A percentile compares a stretch with the other conserved stretches of the same genome.
phyloP scores from a whole-genome alignment of 352 stramenopile genomes.

The Globisporangium cylindrosporum region DNA sequence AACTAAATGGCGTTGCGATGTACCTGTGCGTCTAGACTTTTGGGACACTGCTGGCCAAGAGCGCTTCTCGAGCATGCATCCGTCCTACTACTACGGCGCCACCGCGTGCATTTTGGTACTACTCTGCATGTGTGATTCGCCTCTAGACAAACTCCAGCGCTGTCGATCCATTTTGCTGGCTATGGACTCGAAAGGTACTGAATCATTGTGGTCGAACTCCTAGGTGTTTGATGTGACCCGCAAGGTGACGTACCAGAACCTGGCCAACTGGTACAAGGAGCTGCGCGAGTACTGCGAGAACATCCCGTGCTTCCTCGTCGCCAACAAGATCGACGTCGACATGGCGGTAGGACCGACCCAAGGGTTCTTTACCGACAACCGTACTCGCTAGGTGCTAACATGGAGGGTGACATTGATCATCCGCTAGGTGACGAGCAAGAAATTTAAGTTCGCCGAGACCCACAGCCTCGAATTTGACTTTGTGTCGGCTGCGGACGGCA shows the following conservation, averaged over 20 bases:
- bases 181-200: background rate
- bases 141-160: background rate
- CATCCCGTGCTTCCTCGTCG: constrained; percentile 93
- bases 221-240: constrained; percentile 94
- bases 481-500: constrained; percentile 92
- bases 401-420: background rate
- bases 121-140: background rate
- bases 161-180: background rate
- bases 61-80: constrained; percentile 94
- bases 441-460: constrained; percentile 94
- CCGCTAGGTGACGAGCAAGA: constrained; percentile 92
- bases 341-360: constrained; percentile 60
- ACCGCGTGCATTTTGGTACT: constrained; percentile 88
- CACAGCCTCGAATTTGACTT: constrained; percentile 94
- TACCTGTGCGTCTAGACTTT: constrained; percentile 64
- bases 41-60: constrained; percentile 97
- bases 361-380: background rate
- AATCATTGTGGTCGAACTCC: background rate
- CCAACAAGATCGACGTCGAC: constrained; percentile 97
- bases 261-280: constrained; percentile 91
- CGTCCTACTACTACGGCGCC: constrained; percentile 95
- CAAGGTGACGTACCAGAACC: constrained; percentile 94
- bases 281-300: constrained; percentile 90
- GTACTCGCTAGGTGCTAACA: background rate
- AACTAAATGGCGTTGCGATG: background rate